Conservation (phyloP, 2,329 filamentous ascomycete genomes). For the Diaporthe humulicola region DNA sequence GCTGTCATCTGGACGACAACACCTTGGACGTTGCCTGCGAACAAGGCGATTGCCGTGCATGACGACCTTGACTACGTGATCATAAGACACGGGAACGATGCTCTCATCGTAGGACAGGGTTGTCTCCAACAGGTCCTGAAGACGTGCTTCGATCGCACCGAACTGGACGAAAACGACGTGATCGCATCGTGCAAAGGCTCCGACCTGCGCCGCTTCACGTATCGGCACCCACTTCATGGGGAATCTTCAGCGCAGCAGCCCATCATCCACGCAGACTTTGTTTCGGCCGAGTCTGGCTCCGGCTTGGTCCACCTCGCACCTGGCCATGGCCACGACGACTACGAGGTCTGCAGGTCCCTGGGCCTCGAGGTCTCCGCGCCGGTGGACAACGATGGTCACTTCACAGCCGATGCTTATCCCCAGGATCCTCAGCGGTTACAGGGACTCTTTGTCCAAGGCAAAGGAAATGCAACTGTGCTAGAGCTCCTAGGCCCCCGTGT, state of each 20-base stretch:
- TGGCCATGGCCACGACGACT: slow-evolving; percentile 97
- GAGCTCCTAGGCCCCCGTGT: slow-evolving; percentile 76
- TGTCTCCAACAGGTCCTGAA: slow-evolving; percentile 72
- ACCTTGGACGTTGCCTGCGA: slow-evolving; percentile 96
- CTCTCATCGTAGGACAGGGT: slow-evolving; percentile 79
- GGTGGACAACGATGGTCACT: slow-evolving; percentile 84
- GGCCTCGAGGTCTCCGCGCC: slow-evolving; percentile 84
- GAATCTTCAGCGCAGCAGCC: slow-evolving; percentile 69
- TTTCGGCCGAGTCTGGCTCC: slow-evolving; percentile 90
- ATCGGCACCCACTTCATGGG: slow-evolving; percentile 78
- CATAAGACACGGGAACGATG: slow-evolving; percentile 68
- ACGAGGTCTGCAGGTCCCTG: slow-evolving; percentile 80
- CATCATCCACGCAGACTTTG: slow-evolving; percentile 88
- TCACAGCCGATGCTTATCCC: slow-evolving; percentile 84
- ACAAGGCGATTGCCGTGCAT: slow-evolving; percentile 88
- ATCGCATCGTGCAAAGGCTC: slow-evolving; percentile 61
- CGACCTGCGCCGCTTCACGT: slow-evolving; percentile 74
- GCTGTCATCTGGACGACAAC: slow-evolving; percentile 99
- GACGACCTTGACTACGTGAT: slow-evolving; percentile 80
- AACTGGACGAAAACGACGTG: slow-evolving; percentile 53
- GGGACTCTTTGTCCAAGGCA: slow-evolving; percentile 73
- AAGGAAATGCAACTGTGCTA: slow-evolving; percentile 64
- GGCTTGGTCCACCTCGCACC: slow-evolving; percentile 96
- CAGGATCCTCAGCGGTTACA: slow-evolving; percentile 74
- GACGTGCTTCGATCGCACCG: slow-evolving; percentile 62